Conservation (phyloP, 139 green algal genomes). For the Mychonastes homosphaera region DNA sequence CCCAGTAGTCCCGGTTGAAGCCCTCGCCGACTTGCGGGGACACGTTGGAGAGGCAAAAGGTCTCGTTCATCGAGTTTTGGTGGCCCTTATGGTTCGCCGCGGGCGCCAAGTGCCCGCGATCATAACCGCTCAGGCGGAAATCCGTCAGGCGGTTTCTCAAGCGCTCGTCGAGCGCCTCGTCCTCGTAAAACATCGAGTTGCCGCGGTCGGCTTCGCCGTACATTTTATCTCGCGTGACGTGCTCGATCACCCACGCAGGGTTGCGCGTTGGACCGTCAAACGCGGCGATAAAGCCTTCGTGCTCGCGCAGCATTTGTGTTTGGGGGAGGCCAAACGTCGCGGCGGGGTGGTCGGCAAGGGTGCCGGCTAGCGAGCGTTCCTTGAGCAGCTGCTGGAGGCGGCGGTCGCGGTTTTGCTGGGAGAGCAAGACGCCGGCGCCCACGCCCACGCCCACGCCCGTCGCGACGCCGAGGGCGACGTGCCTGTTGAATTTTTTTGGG, state of each 20-base stretch:
- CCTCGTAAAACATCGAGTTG: constrained; percentile 53
- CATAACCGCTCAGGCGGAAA: constrained; percentile 70
- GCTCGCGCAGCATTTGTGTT: constrained; percentile 31
- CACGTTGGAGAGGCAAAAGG: constrained; percentile 58
- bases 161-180: constrained; percentile 44
- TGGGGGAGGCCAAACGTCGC: constrained; percentile 28
- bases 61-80: constrained; percentile 75
- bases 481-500: too few relatives aligned
- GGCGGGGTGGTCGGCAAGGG: too few relatives aligned
- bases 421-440: too few relatives aligned
- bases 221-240: constrained; percentile 34
- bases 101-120: constrained; percentile 85
- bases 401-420: too few relatives aligned
- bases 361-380: too few relatives aligned
- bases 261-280: constrained; percentile 67
- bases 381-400: too few relatives aligned
- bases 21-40: constrained; percentile 55
- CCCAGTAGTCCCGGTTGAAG: constrained; percentile 96
- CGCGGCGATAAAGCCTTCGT: constrained; percentile 35
- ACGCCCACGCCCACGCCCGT: too few relatives aligned
- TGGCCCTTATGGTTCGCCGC: constrained; percentile 68
- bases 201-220: constrained; percentile 21
- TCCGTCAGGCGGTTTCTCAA: constrained; percentile 63
- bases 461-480: too few relatives aligned
- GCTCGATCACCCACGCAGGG: constrained; percentile 64